These are phyloP conservation scores for Orbilia blumenaviensis DNA, from an alignment of 2,329 filamentous ascomycete genomes.

Conservation along the genomic window DNA sequence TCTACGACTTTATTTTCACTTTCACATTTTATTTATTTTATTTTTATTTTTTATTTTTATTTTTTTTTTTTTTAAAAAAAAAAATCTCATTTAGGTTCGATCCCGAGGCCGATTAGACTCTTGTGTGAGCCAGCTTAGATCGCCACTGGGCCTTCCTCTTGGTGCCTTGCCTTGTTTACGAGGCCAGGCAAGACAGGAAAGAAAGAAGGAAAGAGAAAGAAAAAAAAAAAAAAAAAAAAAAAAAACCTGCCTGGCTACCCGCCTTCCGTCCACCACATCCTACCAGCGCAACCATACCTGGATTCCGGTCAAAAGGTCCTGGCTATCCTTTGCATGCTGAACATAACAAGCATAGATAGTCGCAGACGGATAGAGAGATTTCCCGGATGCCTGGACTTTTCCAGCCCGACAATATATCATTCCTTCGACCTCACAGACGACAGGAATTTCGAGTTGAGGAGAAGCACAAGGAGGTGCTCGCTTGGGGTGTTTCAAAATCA, in stretches of 20 bases:
- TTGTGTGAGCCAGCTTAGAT: conserved; percentile 29
- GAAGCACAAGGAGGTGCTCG: conserved; percentile 27
- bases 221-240: conserved; percentile 27
- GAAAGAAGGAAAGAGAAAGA: conserved; percentile 24
- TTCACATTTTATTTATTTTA: not conserved
- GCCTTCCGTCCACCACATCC: conserved; percentile 11
- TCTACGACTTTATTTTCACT: not conserved
- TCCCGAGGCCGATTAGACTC: conserved; percentile 2
- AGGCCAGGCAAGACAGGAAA: conserved; percentile 28
- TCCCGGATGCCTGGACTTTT: conserved; percentile 38
- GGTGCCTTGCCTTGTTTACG: conserved; percentile 53
- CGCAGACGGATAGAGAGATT: conserved; percentile 11
- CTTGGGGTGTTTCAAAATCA: conserved; percentile 40
- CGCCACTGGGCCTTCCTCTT: conserved; percentile 31
- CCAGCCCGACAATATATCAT: conserved; percentile 15
- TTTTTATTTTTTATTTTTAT: not conserved
- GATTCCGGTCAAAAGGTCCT: not conserved
- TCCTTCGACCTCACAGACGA: conserved; percentile 35
- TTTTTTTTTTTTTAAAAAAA: conserved; percentile 1
- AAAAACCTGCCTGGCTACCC: conserved; percentile 22
- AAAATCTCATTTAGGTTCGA: conserved; percentile 1
- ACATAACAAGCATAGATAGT: conserved; percentile 27
- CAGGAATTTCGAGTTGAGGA: conserved; percentile 42
- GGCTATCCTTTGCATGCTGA: conserved; percentile 24
- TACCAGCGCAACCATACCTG: not conserved